Conservation (phyloP, 306 rosid genomes). For the Gynostemma pentaphyllum region DNA sequence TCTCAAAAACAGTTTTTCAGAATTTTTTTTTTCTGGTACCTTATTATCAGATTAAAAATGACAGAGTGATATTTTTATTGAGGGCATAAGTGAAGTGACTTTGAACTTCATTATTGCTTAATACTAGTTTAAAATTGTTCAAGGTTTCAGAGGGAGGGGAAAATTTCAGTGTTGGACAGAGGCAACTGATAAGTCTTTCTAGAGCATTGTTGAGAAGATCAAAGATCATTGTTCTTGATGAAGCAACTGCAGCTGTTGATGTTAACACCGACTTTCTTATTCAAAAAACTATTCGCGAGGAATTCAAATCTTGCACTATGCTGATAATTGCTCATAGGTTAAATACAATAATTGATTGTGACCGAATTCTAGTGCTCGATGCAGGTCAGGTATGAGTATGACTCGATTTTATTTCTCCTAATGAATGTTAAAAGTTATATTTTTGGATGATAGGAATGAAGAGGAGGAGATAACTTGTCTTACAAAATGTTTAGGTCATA, state of each 20-base stretch:
- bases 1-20: neutral
- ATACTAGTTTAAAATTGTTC: neutral
- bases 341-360: constrained; percentile 72
- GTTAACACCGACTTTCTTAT: constrained; percentile 80
- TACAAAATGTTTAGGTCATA: neutral
- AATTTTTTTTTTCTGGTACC: neutral
- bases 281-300: constrained; percentile 79
- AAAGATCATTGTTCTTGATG: constrained; percentile 85
- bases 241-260: constrained; percentile 92
- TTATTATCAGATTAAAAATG: neutral
- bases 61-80: neutral
- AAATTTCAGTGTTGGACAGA: constrained; percentile 87
- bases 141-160: constrained; percentile 90
- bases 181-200: constrained; percentile 76
- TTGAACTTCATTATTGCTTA: neutral
- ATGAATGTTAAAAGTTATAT: neutral
- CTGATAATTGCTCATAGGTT: constrained; percentile 80
- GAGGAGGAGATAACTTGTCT: neutral
- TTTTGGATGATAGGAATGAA: neutral
- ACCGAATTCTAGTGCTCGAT: constrained; percentile 60
- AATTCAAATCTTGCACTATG: constrained; percentile 79
- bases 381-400: constrained; percentile 67
- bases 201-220: constrained; percentile 81
- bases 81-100: neutral
- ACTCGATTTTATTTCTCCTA: neutral